phyloP scores from a whole-genome alignment of 495 filamentous ascomycete species.

The Schizothecium vesticola region DNA sequence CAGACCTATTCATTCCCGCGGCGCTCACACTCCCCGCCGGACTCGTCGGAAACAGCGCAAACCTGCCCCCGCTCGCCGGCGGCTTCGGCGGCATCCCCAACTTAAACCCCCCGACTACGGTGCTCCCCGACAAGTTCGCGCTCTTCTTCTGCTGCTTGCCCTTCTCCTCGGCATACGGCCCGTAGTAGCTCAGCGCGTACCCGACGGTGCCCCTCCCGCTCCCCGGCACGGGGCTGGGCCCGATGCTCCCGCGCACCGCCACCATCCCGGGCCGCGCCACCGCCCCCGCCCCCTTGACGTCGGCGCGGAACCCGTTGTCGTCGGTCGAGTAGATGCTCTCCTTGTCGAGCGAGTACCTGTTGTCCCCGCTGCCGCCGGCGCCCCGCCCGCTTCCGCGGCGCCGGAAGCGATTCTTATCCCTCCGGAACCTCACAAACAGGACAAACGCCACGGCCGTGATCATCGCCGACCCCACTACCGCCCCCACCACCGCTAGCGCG shows the following conservation, averaged over 20 bases:
- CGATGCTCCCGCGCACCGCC: slow-evolving; percentile 6
- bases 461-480: slow-evolving; percentile 37
- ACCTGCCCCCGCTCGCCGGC: slow-evolving; percentile 8
- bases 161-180: background rate
- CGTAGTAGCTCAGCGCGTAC: slow-evolving; percentile 17
- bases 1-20: slow-evolving; percentile 23
- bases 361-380: background rate
- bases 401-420: slow-evolving; percentile 16
- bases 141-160: background rate
- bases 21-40: background rate
- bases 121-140: background rate
- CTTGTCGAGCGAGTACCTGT: background rate
- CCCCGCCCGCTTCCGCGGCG: background rate
- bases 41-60: slow-evolving; percentile 24
- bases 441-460: slow-evolving; percentile 30
- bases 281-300: too few species aligned
- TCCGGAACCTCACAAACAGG: slow-evolving; percentile 30
- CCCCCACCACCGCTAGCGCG: slow-evolving; percentile 37
- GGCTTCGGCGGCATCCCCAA: slow-evolving; percentile 18
- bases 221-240: background rate
- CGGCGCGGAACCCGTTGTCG: slow-evolving; percentile 10
- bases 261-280: background rate
- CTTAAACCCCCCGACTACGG: slow-evolving; percentile 13
- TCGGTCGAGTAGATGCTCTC: slow-evolving; percentile 10
- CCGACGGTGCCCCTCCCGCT: slow-evolving; percentile 4